Conservation (phyloP, 768 basidiomycete species). For the Cystobasidium onofrii region DNA sequence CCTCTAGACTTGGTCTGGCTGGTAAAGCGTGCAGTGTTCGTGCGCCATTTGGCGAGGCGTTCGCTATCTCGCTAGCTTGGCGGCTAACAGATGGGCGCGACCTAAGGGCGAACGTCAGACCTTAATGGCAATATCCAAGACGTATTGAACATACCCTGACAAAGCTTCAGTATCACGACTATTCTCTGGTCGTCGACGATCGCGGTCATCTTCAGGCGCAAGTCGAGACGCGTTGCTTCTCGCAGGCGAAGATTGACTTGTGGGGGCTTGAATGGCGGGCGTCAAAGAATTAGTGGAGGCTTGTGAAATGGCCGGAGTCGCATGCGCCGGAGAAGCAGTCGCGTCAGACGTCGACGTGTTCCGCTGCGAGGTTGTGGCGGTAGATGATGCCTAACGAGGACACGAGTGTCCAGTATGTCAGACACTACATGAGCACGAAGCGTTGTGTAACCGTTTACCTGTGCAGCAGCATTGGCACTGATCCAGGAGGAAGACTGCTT, state of each 20-base stretch:
- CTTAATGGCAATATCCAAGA: too few species aligned
- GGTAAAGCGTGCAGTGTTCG: slow-evolving; percentile 16
- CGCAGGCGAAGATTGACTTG: neutral
- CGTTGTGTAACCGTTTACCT: neutral
- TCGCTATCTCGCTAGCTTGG: neutral
- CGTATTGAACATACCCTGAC: neutral
- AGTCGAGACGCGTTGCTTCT: neutral
- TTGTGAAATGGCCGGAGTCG: neutral
- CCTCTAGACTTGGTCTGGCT: neutral
- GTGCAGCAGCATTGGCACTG: neutral
- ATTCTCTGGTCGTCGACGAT: neutral
- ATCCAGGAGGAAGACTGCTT: slow-evolving; percentile 26
- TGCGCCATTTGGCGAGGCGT: neutral
- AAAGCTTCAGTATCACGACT: neutral
- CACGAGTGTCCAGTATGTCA: neutral
- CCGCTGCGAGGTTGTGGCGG: neutral
- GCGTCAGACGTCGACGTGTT: too few species aligned
- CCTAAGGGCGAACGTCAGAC: neutral
- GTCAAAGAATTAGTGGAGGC: neutral
- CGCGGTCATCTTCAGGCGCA: neutral
- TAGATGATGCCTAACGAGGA: neutral
- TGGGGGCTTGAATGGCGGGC: neutral
- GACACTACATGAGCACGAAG: neutral
- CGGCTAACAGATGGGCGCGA: neutral
- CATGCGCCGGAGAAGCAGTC: neutral